A percentile compares a stretch with the other conserved stretches of the same genome.
These are phyloP conservation scores for Fusarium robinianum DNA, from an alignment of 2,329 filamentous ascomycete genomes.

Conservation along the genomic window DNA sequence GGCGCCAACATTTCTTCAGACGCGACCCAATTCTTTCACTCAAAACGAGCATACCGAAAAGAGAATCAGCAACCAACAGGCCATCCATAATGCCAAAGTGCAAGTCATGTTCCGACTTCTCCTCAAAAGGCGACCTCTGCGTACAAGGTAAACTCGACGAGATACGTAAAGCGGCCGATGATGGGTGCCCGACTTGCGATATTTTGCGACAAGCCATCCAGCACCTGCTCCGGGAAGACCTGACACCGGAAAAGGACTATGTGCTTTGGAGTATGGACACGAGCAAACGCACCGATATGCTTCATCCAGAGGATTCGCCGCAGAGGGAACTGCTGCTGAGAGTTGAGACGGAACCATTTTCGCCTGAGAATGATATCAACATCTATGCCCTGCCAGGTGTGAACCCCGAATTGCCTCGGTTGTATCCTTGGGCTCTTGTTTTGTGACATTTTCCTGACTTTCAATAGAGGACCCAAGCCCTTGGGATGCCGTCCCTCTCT, in stretches of 20 bases:
- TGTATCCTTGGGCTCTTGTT: not conserved
- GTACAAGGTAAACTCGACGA: not conserved
- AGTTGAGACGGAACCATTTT: not conserved
- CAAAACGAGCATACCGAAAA: too few relatives aligned
- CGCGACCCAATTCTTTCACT: too few relatives aligned
- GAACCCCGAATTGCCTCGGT: too few relatives aligned
- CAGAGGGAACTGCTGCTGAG: not conserved
- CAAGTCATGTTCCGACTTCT: not conserved
- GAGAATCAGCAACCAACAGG: too few relatives aligned
- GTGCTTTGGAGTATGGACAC: not conserved
- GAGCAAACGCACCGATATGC: slow-evolving; percentile 1
- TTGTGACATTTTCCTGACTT: not conserved
- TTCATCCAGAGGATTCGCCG: not conserved
- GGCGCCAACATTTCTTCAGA: too few relatives aligned
- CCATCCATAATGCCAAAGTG: slow-evolving; percentile 1
- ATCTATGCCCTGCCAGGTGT: slow-evolving; percentile 1
- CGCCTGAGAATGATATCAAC: not conserved
- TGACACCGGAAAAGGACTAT: not conserved
- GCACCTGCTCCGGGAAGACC: not conserved
- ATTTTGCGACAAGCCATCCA: not conserved
- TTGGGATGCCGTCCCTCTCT: not conserved
- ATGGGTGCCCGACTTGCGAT: slow-evolving; percentile 1
- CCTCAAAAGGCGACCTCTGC: not conserved
- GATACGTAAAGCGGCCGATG: not conserved
- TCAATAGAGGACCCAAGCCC: not conserved